Percentiles rank a stretch among this genome's conserved stretches.
phyloP scores from a whole-genome alignment of 2,329 filamentous ascomycete species.

The Bipolaris sorokiniana region DNA sequence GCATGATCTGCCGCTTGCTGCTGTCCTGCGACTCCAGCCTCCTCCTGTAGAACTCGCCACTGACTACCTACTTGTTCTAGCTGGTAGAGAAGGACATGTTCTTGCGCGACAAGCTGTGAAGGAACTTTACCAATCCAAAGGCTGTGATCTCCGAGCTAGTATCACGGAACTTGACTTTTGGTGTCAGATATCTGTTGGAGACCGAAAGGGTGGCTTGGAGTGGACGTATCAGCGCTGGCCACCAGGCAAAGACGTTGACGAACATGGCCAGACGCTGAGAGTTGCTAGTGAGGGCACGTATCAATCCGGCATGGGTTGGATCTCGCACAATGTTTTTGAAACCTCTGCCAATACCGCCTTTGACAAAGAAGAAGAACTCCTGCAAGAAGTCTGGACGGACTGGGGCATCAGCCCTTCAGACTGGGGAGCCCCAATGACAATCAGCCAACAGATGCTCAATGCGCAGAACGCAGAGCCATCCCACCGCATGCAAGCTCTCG shows the following conservation, averaged over 20 bases:
- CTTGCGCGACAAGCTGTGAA: constrained; percentile 70
- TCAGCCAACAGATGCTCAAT: background rate
- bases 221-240: constrained; percentile 88
- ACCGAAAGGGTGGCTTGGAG: constrained; percentile 82
- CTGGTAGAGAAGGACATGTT: constrained; percentile 87
- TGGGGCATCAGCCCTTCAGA: constrained; percentile 71
- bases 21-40: constrained; percentile 76
- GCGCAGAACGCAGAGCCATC: background rate
- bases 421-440: constrained; percentile 45
- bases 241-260: constrained; percentile 70
- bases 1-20: constrained; percentile 77
- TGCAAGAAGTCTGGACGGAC: constrained; percentile 69
- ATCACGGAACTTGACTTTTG: constrained; percentile 90
- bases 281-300: constrained; percentile 86
- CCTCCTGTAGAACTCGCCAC: constrained; percentile 72
- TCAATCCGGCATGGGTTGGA: constrained; percentile 74
- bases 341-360: constrained; percentile 47
- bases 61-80: constrained; percentile 81
- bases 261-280: constrained; percentile 70
- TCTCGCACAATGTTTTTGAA: constrained; percentile 66
- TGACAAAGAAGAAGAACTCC: constrained; percentile 65
- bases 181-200: constrained; percentile 95
- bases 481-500: constrained; percentile 47
- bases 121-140: constrained; percentile 71
- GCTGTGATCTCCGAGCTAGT: constrained; percentile 76